Evolutionary conservation across 176 grass and related monocot genomes (phyloP), one percentile per base, ranked within the genome.

Genomic region (Rhynchospora breviuscula): DNA sequence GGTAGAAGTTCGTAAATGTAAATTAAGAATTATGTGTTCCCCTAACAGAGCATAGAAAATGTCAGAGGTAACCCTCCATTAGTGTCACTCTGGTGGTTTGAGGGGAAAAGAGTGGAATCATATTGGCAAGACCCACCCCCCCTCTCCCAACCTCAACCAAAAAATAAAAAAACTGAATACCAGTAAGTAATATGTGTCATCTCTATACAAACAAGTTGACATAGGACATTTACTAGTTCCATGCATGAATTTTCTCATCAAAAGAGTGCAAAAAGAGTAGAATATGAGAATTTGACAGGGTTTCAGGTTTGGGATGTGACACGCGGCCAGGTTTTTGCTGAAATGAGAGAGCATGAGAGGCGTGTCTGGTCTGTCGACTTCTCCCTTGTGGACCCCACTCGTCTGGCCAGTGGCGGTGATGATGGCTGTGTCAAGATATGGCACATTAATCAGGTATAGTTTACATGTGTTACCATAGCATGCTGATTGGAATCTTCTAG

Each of bases 401-500:
- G 89, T 87, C 86, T 99, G 89, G 97, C 90, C 53, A 99, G 93
- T 73, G 97, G 91, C 57, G 88, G 97, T 67, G 97, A 99, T 87
- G 97, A 99, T 86, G 91, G 97, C 84, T 87, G 82, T 59, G 93
- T 99, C 76, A 99, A 99, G 88, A 90, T 99, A 75, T 99, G 97
- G 97, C 92, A 86, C 88, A 99, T 99, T 83, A 99, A 99, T 99
- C 89, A 99, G 97, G 97, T 91, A 93, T 9, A 91, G 91, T 94
- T 60, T 94, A 90, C 90, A 91, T 85, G 88, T 94, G 82, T 67
- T 90, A 92, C 89, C 94, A 63, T 58, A 89, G 84, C 90, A 93
- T 97, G 87, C 91, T 91, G 83, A 17, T 17, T 66, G 71, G 11
- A 46, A 52, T 52, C 48, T 75, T 75, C 1, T 75, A 25, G 46